Percentiles rank a stretch among this genome's conserved stretches.
Conservation (phyloP, 495 filamentous ascomycete species). For the Podospora australis region DNA sequence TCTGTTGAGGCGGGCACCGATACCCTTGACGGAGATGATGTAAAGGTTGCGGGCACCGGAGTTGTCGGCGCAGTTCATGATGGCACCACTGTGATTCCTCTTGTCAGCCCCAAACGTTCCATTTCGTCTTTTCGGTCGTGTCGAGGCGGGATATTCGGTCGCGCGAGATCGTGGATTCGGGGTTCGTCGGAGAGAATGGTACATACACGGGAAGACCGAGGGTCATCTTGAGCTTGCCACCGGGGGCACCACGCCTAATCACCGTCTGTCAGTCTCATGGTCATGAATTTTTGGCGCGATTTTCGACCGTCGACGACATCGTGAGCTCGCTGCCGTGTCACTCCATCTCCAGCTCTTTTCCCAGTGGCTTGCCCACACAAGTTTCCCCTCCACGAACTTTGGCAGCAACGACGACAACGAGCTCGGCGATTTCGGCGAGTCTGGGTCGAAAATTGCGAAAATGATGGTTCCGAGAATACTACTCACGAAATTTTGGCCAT, state of each 20-base stretch:
- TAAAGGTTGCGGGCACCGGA: conserved; percentile 97
- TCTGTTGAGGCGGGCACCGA: conserved; percentile 96
- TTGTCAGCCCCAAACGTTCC: conserved; percentile 14
- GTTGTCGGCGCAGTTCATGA: conserved; percentile 98
- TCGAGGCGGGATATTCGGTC: conserved; percentile 6
- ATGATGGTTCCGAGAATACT: conserved; percentile 1
- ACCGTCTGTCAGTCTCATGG: conserved; percentile 17
- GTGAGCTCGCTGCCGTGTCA: not conserved
- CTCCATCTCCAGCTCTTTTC: not conserved
- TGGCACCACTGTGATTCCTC: conserved; percentile 64
- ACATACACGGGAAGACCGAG: conserved; percentile 99
- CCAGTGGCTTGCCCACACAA: not conserved
- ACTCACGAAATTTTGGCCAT: conserved; percentile 50
- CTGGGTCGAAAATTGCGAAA: conserved; percentile 1
- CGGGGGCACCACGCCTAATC: conserved; percentile 77
- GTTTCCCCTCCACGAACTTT: conserved; percentile 2
- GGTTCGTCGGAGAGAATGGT: conserved; percentile 10
- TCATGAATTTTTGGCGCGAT: not conserved
- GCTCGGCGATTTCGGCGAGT: conserved; percentile 1
- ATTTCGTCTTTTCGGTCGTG: not conserved
- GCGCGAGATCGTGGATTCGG: conserved; percentile 10
- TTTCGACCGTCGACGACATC: not conserved
- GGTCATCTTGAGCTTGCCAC: conserved; percentile 99
- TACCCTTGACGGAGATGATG: conserved; percentile 99
- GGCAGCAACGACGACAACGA: conserved; percentile 2